These are phyloP conservation scores for Senecio squalidus DNA, from an alignment of 140 eudicot genomes.

Conservation along the genomic window DNA sequence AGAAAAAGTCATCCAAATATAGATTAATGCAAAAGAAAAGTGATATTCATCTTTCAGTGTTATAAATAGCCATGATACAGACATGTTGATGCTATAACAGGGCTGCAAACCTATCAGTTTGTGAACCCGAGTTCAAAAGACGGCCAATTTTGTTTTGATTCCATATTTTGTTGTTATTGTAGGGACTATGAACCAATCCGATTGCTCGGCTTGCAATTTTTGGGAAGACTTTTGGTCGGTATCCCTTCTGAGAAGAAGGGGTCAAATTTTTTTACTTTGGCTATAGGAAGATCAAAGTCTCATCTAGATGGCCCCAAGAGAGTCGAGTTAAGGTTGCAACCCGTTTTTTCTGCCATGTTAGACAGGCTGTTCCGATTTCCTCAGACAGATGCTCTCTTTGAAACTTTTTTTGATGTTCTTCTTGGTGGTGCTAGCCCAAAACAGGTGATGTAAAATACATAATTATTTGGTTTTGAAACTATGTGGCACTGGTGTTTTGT, in stretches of 20 bases:
- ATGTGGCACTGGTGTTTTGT: not conserved
- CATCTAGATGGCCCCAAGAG: slow-evolving; percentile 55
- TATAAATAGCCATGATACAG: too few species aligned
- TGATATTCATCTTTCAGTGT: too few species aligned
- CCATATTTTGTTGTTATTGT: not conserved
- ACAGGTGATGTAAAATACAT: slow-evolving; percentile 51
- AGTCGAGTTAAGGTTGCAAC: slow-evolving; percentile 47
- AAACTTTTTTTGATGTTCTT: slow-evolving; percentile 85
- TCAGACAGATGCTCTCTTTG: slow-evolving; percentile 74
- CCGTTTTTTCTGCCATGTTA: slow-evolving; percentile 61
- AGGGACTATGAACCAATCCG: slow-evolving; percentile 92
- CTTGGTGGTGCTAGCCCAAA: slow-evolving; percentile 99
- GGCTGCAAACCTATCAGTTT: not conserved
- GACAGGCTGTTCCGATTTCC: slow-evolving; percentile 82
- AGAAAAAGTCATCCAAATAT: too few species aligned
- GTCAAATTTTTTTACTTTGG: slow-evolving; percentile 54
- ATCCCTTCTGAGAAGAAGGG: slow-evolving; percentile 90
- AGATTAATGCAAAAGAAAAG: too few species aligned
- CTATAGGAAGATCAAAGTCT: slow-evolving; percentile 77
- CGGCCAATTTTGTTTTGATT: not conserved
- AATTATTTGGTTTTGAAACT: not conserved
- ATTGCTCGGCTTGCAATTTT: slow-evolving; percentile 80
- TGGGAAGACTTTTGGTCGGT: slow-evolving; percentile 92
- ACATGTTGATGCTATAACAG: not conserved
- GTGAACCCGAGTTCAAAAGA: slow-evolving; percentile 5